A percentile compares a stretch with the other conserved stretches of the same genome.
These are phyloP conservation scores for Zizania latifolia DNA, from an alignment of 176 grass and related monocot genomes.

Conservation along the genomic window DNA sequence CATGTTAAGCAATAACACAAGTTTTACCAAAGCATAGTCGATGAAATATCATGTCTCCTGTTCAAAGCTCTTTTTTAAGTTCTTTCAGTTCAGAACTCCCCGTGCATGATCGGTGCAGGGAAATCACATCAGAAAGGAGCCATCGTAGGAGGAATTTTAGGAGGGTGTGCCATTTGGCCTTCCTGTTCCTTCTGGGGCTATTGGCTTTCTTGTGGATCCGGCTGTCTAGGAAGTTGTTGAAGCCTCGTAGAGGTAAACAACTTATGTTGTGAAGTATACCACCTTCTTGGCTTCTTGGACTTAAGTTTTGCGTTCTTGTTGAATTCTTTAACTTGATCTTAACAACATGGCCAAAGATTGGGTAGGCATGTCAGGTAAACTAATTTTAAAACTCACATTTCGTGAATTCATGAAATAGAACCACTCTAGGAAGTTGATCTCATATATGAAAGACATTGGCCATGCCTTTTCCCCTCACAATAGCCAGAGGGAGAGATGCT, in stretches of 20 bases:
- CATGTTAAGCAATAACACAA: background rate
- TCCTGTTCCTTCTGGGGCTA: constrained; percentile 40
- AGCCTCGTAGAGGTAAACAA: constrained; percentile 40
- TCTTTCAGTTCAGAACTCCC: background rate
- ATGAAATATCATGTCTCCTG: background rate
- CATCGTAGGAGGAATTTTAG: constrained; percentile 56
- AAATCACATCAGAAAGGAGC: constrained; percentile 48
- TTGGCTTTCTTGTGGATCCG: constrained; percentile 40
- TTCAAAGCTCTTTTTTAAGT: background rate
- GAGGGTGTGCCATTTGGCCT: no score
- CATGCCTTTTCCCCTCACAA: background rate
- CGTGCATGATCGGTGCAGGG: constrained; percentile 37
- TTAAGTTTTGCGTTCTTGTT: background rate
- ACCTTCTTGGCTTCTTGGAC: constrained; percentile 2
- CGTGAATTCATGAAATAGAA: background rate
- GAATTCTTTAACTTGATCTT: background rate
- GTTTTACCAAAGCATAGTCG: background rate
- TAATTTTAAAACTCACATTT: background rate
- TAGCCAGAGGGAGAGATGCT: constrained; percentile 4
- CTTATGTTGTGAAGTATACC: background rate
- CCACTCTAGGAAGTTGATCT: background rate
- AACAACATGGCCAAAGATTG: background rate
- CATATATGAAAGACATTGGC: background rate
- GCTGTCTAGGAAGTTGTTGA: constrained; percentile 29
- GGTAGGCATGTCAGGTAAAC: background rate